Percentiles rank a stretch among this genome's conserved stretches.
Conservation (phyloP, 192 early-diverging fungal genomes). For the Coemansia brasiliensis region DNA sequence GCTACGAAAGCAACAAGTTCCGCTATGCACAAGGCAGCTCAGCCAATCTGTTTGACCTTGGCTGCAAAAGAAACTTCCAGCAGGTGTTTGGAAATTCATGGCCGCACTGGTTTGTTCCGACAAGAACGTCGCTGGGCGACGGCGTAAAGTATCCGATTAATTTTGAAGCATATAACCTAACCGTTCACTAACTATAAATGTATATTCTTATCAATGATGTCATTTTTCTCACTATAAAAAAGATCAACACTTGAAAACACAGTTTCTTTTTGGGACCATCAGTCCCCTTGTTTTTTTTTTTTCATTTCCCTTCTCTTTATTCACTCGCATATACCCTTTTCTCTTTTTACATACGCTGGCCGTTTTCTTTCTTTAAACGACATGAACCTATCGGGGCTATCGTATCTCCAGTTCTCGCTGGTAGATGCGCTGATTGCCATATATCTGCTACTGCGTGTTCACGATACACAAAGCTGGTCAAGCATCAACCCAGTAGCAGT, state of each 20-base stretch:
- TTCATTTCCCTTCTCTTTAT: conserved; percentile 9
- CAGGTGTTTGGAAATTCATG: conserved; percentile 61
- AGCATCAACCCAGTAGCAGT: conserved; percentile 32
- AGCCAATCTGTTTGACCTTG: conserved; percentile 53
- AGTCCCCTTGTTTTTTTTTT: neutral
- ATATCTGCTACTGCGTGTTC: conserved; percentile 39
- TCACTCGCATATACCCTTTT: conserved; percentile 5
- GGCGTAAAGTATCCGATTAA: conserved; percentile 57
- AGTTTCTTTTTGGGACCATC: no score
- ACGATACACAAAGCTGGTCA: conserved; percentile 33
- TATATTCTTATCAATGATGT: neutral
- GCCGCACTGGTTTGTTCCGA: conserved; percentile 60
- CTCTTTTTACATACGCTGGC: conserved; percentile 5
- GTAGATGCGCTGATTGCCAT: conserved; percentile 41
- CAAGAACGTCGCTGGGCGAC: conserved; percentile 55
- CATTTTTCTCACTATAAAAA: no score
- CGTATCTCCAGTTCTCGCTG: conserved; percentile 51
- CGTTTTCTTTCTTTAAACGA: neutral
- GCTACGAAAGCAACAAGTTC: conserved; percentile 14
- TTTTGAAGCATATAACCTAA: conserved; percentile 49
- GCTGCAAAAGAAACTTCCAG: conserved; percentile 49
- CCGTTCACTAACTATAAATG: neutral
- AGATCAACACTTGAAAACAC: no score
- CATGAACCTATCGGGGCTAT: conserved; percentile 53
- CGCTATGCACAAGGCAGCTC: conserved; percentile 4